phyloP scores from a whole-genome alignment of 208 protist genomes.

The Naegleria gruberi region DNA sequence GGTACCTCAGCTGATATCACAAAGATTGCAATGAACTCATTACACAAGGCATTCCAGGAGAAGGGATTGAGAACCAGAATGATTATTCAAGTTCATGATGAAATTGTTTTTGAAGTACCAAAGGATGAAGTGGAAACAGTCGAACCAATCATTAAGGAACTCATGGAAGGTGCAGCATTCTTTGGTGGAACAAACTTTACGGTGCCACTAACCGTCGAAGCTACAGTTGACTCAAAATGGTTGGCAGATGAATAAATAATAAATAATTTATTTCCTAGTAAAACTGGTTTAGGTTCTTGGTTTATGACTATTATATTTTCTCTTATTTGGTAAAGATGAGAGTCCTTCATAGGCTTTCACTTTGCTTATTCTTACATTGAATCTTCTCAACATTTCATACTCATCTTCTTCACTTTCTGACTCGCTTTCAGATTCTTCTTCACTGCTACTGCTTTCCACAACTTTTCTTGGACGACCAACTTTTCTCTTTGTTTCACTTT shows the following conservation, averaged over 20 bases:
- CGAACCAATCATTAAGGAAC: background rate
- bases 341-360: background rate
- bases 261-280: background rate
- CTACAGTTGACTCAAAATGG: background rate
- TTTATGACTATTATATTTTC: no score
- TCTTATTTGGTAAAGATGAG: background rate
- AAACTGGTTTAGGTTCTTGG: background rate
- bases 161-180: background rate
- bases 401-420: background rate
- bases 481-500: background rate
- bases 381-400: background rate
- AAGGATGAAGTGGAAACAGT: slow-evolving; percentile 23
- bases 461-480: background rate
- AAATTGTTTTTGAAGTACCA: slow-evolving; percentile 31
- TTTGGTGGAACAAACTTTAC: background rate
- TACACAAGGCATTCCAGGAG: background rate
- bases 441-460: background rate
- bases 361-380: background rate
- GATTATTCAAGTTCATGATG: slow-evolving; percentile 34
- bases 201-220: background rate
- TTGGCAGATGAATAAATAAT: background rate
- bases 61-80: slow-evolving; percentile 9
- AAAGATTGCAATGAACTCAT: slow-evolving; percentile 27
- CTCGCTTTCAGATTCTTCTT: background rate
- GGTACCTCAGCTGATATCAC: slow-evolving; percentile 30